phyloP scores from a whole-genome alignment of 208 protist genomes.

The Acanthamoeba healyi region DNA sequence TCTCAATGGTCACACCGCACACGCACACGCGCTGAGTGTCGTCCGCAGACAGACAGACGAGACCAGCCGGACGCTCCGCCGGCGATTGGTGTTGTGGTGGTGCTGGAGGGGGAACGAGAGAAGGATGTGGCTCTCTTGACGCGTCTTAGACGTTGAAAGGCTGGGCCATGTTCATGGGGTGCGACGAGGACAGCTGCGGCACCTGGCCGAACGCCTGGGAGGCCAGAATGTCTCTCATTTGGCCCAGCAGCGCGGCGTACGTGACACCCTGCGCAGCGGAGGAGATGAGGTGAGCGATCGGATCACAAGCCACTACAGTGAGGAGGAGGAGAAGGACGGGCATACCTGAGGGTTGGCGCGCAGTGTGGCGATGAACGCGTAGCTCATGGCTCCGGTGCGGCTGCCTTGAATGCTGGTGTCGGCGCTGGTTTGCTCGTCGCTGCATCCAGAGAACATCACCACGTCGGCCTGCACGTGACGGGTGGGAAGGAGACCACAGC shows the following conservation, averaged over 20 bases:
- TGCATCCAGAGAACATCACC: slow-evolving; percentile 79
- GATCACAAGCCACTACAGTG: neutral
- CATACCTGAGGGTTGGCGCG: neutral
- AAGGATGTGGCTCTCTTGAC: too few relatives aligned
- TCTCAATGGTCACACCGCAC: too few relatives aligned
- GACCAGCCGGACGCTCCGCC: too few relatives aligned
- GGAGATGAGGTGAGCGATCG: too few relatives aligned
- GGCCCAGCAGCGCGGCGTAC: slow-evolving; percentile 49
- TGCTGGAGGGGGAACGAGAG: too few relatives aligned
- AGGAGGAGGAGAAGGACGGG: neutral
- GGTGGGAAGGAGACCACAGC: neutral
- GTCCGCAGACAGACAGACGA: too few relatives aligned
- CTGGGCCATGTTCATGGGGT: slow-evolving; percentile 71
- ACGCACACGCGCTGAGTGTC: too few relatives aligned
- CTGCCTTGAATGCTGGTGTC: slow-evolving; percentile 63
- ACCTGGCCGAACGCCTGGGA: slow-evolving; percentile 34
- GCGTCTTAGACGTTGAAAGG: neutral
- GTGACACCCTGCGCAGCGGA: neutral
- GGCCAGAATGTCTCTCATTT: slow-evolving; percentile 55
- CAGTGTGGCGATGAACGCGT: slow-evolving; percentile 16
- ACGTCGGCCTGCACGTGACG: slow-evolving; percentile 47
- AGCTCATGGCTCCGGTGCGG: slow-evolving; percentile 73
- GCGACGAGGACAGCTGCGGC: slow-evolving; percentile 30
- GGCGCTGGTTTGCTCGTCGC: slow-evolving; percentile 64
- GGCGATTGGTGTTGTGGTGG: too few relatives aligned